Evolutionary conservation across 768 basidiomycete genomes (phyloP).

Genomic region (Tylopilus rubrobrunneus): DNA sequence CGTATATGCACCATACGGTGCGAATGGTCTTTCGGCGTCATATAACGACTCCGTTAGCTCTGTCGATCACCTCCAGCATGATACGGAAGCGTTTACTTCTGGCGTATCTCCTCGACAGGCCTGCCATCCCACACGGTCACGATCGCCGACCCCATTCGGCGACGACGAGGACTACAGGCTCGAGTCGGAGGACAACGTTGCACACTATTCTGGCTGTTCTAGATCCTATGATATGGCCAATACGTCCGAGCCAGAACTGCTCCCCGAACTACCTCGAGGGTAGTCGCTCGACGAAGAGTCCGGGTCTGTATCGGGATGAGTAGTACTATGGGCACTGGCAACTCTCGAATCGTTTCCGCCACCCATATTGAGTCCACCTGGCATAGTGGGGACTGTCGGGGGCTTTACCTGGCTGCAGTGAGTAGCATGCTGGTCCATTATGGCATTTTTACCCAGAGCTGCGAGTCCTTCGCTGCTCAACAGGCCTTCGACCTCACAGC

Average conservation of each 20-base stretch:
- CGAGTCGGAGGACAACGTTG: constrained; percentile 45
- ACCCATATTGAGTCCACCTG: no score
- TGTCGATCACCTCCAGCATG: constrained; percentile 59
- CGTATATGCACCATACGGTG: constrained; percentile 4
- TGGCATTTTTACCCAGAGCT: no score
- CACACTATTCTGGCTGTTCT: constrained; percentile 49
- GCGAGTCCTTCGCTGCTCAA: no score
- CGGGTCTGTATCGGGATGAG: no score
- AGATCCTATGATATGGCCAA: constrained; percentile 13
- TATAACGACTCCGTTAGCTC: constrained; percentile 28
- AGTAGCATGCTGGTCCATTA: no score
- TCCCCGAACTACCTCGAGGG: no score
- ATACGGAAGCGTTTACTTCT: constrained; percentile 67
- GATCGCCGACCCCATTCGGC: constrained; percentile 71
- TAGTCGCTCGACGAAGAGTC: no score
- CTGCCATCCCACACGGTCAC: constrained; percentile 55
- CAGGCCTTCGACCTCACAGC: no score
- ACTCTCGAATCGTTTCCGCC: no score
- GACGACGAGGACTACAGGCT: constrained; percentile 72
- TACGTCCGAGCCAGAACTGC: constrained; percentile 15
- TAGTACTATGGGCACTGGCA: no score
- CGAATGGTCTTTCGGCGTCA: constrained; percentile 32
- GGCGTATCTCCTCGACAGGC: constrained; percentile 50
- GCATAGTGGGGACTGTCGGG: no score
- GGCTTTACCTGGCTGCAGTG: no score